Base-by-base conservation (phyloP, 768 basidiomycete genomes). In the Kwoniella newhampshirensis region DNA sequence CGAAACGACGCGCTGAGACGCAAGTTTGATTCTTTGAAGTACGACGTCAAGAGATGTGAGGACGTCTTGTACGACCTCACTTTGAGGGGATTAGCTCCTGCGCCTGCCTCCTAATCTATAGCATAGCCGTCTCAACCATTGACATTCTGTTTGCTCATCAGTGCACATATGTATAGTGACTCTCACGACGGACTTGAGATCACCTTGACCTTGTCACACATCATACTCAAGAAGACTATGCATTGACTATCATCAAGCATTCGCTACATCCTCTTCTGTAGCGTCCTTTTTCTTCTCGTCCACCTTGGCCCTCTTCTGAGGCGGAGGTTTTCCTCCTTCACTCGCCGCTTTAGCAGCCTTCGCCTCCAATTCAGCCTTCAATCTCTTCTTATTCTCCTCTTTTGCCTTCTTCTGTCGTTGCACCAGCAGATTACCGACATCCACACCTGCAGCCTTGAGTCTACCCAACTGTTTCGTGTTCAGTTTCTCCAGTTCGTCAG, bases 41-140 rank as follows among this genome's bases (percentile, higher is more conserved):
- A 79, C 66, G 78, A 79, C 48, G 63, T 79, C 37, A 78, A 78
- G 71, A 61, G 70, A 40, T 75, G 78, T 32, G 79, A 80, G 53
- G 77, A 79, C 61, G 77, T 78, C 5, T 74, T 78, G n/a, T 78
- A 78, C 52, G 77, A 78, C 50, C 60, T 78, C 50, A 74, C 74
- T 1, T 53, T 77, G n/a, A 56, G 77, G 37, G 75, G 74, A 15
- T 56, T 77, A 42, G 66, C 67, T 2, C 40, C 40, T n/a, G 40
- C 40, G 18, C 40, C 40, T 8, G 36, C 36, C 11, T 37, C 36
- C 9, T 37, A 9, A 37, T 37, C n/a, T n/a, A n/a, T n/a, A n/a
- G n/a, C n/a, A n/a, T n/a, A n/a, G n/a, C n/a, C n/a, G n/a, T n/a
- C n/a, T n/a, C n/a, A n/a, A n/a, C n/a, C n/a, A n/a, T n/a, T n/a